Percentiles rank a stretch among this genome's conserved stretches.
Conservation (phyloP, 768 basidiomycete species). For the Podaxis sp. region DNA sequence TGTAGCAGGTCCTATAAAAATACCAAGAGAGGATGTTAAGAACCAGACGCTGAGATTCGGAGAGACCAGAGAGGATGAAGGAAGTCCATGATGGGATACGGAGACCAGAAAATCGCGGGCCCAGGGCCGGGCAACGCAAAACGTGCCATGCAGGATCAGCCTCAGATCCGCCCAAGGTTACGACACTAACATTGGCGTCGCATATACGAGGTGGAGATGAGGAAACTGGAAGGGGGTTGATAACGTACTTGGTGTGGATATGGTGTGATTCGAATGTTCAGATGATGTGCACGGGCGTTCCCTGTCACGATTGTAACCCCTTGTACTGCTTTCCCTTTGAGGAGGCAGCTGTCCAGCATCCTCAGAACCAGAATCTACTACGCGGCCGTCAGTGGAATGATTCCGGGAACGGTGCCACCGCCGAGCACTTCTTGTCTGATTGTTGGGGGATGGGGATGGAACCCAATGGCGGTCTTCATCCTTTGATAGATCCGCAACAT, state of each 20-base stretch:
- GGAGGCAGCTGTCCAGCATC: slow-evolving; percentile 9
- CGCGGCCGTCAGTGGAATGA: background rate
- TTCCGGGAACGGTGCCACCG: slow-evolving; percentile 14
- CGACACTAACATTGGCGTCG: slow-evolving; percentile 17
- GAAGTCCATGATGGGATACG: slow-evolving; percentile 12
- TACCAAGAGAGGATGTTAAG: slow-evolving; percentile 11
- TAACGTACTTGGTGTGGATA: slow-evolving; percentile 60
- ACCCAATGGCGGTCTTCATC: slow-evolving; percentile 27
- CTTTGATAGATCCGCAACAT: slow-evolving; percentile 23
- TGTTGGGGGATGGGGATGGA: slow-evolving; percentile 22
- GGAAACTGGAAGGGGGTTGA: slow-evolving; percentile 50
- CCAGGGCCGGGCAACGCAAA: background rate
- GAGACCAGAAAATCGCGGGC: background rate
- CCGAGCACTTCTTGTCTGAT: slow-evolving; percentile 22
- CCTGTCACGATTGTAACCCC: slow-evolving; percentile 26
- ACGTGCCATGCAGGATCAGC: background rate
- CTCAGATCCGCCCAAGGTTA: background rate
- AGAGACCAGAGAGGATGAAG: slow-evolving; percentile 15
- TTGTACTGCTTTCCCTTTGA: background rate
- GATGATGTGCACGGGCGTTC: slow-evolving; percentile 30
- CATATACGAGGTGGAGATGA: slow-evolving; percentile 33
- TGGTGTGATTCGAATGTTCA: slow-evolving; percentile 30
- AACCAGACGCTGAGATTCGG: slow-evolving; percentile 14
- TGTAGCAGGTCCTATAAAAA: slow-evolving; percentile 13
- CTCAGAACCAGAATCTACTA: slow-evolving; percentile 1